phyloP scores from a whole-genome alignment of 2,329 filamentous ascomycete genomes.

The Alternaria sp. region DNA sequence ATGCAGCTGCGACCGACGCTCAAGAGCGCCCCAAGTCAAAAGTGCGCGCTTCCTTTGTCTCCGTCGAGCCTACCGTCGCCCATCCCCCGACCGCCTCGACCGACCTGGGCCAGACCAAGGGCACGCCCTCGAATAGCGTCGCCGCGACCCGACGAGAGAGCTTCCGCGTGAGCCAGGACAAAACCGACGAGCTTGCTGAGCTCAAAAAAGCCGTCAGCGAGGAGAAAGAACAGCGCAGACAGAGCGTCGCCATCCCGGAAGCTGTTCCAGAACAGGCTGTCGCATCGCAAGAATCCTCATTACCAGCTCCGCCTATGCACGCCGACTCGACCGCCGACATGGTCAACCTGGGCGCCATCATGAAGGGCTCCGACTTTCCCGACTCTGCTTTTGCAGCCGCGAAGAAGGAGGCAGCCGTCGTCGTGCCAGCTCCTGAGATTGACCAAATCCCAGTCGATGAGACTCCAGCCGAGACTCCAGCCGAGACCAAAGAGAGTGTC shows the following conservation, averaged over 20 bases:
- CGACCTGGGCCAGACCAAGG: conserved; percentile 39
- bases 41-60: conserved; percentile 59
- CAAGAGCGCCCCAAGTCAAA: conserved; percentile 53
- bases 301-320: conserved; percentile 45
- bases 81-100: conserved; percentile 40
- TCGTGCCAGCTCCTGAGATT: conserved; percentile 1
- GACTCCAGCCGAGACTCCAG: conserved; percentile 1
- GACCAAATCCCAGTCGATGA: conserved; percentile 2
- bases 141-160: conserved; percentile 50
- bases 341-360: conserved; percentile 45
- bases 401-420: conserved; percentile 6
- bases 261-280: conserved; percentile 56
- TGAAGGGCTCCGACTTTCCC: conserved; percentile 50
- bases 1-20: conserved; percentile 36
- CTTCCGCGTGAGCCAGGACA: conserved; percentile 53
- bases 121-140: conserved; percentile 41
- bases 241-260: conserved; percentile 49
- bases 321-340: conserved; percentile 37
- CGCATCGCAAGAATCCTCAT: conserved; percentile 50
- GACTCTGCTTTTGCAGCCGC: conserved; percentile 27
- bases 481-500: conserved; percentile 8
- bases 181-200: conserved; percentile 45
- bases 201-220: conserved; percentile 53
- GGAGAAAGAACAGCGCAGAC: conserved; percentile 52
- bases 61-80: conserved; percentile 49